A percentile compares a stretch with the other conserved stretches of the same genome.
Conservation (phyloP, 805 yeast genomes). For the Starmerella vitae region DNA sequence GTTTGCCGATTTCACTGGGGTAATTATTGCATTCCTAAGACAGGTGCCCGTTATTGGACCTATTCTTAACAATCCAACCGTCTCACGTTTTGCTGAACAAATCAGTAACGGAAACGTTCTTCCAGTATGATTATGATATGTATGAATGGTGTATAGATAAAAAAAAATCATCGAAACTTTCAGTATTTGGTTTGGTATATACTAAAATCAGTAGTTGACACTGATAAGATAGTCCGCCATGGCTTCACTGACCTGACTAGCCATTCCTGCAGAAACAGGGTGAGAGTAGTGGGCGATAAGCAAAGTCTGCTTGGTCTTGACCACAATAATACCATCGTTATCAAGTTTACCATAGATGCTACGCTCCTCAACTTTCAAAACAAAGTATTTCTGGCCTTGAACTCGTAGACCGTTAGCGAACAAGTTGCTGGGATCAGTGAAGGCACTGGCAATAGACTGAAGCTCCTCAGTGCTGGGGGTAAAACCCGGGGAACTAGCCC, state of each 20-base stretch:
- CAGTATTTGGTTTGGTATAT: too few relatives aligned
- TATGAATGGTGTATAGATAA: not conserved
- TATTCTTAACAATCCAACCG: conserved; percentile 57
- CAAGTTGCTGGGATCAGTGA: conserved; percentile 59
- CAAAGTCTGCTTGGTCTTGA: conserved; percentile 87
- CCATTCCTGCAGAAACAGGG: conserved; percentile 87
- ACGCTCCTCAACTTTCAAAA: conserved; percentile 80
- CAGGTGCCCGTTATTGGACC: conserved; percentile 84
- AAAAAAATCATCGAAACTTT: too few relatives aligned
- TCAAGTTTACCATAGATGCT: conserved; percentile 86
- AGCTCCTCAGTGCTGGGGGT: conserved; percentile 58
- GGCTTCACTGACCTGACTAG: conserved; percentile 86
- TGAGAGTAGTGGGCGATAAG: conserved; percentile 78
- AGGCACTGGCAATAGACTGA: conserved; percentile 60
- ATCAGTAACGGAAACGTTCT: conserved; percentile 54
- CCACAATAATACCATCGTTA: conserved; percentile 77
- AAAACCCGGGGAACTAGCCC: conserved; percentile 76
- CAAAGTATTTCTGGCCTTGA: conserved; percentile 74
- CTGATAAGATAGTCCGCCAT: conserved; percentile 88
- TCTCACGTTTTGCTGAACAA: conserved; percentile 62
- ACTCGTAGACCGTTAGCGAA: conserved; percentile 80
- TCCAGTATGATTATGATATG: conserved; percentile 35
- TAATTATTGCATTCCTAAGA: conserved; percentile 72
- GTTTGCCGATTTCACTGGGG: conserved; percentile 88
- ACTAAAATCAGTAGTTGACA: conserved; percentile 47